phyloP scores from a whole-genome alignment of 2,329 filamentous ascomycete species.

The Penicillium sp. region DNA sequence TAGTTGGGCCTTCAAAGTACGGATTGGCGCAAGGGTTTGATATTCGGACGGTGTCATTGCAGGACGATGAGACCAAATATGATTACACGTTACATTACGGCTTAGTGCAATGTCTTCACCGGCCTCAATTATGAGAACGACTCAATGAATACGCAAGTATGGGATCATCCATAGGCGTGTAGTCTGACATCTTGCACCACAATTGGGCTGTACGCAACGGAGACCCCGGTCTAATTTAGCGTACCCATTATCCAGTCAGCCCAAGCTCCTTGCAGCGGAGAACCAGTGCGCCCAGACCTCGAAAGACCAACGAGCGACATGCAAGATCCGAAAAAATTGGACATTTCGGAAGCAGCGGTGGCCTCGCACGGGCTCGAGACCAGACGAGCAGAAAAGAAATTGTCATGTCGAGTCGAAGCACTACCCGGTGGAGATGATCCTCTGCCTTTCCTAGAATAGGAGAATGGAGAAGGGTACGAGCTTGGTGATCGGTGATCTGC shows the following conservation, averaged over 20 bases:
- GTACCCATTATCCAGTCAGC: neutral
- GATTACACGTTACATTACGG: neutral
- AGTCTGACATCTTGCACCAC: neutral
- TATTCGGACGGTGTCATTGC: constrained; percentile 1
- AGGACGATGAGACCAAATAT: constrained; percentile 10
- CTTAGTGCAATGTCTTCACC: neutral
- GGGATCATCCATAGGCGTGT: neutral
- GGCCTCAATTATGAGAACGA: neutral
- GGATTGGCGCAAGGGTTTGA: neutral
- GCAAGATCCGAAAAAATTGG: neutral
- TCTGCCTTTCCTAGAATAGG: neutral
- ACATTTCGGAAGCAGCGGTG: neutral
- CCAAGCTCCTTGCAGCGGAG: constrained; percentile 5
- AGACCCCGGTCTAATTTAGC: constrained; percentile 3
- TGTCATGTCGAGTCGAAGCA: neutral
- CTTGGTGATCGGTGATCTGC: neutral
- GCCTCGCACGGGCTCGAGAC: constrained; percentile 1
- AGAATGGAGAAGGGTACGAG: neutral
- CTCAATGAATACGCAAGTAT: neutral
- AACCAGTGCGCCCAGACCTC: constrained; percentile 6
- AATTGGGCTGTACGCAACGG: constrained; percentile 1
- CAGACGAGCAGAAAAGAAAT: neutral
- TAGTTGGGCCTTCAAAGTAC: neutral
- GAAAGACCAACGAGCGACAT: constrained; percentile 4
- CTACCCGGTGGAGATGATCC: neutral